A percentile compares a stretch with the other conserved stretches of the same genome.
Evolutionary conservation across 345 rosid genomes (phyloP).

Genomic region (Zanthoxylum bungeanum): DNA sequence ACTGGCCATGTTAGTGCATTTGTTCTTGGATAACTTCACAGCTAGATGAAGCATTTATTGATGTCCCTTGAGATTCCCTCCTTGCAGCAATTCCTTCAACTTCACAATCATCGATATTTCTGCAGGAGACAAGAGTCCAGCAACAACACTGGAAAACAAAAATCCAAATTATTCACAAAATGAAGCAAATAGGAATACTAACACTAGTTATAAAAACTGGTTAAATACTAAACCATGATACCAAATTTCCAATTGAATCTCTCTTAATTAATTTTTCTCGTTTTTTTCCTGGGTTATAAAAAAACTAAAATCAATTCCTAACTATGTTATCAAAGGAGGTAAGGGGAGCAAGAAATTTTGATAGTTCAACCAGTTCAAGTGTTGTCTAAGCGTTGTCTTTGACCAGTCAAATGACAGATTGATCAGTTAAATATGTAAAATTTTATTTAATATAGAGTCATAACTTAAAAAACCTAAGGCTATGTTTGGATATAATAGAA

Average conservation of each 20-base stretch:
- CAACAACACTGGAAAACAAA: neutral
- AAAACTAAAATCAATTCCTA: neutral
- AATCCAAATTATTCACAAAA: neutral
- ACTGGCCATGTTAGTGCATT: conserved; percentile 26
- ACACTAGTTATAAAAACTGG: neutral
- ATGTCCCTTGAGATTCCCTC: conserved; percentile 20
- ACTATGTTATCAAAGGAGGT: too few relatives aligned
- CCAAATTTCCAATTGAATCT: neutral
- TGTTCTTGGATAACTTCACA: conserved; percentile 30
- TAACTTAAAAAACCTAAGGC: too few relatives aligned
- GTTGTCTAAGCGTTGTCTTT: too few relatives aligned
- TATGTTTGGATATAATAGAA: too few relatives aligned
- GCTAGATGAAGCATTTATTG: conserved; percentile 28
- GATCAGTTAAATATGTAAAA: too few relatives aligned
- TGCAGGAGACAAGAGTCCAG: conserved; percentile 14
- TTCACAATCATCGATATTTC: conserved; percentile 43
- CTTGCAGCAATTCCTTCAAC: conserved; percentile 35
- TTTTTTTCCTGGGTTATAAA: neutral
- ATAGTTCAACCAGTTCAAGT: too few relatives aligned
- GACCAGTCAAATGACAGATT: too few relatives aligned
- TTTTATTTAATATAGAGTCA: too few relatives aligned
- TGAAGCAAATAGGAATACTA: neutral
- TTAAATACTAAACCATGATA: neutral
- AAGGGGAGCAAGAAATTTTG: too few relatives aligned
- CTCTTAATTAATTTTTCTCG: neutral